Evolutionary conservation across 345 rosid genomes (phyloP), one percentile per base, ranked within the genome.

Genomic region (Cochlearia excelsa): DNA sequence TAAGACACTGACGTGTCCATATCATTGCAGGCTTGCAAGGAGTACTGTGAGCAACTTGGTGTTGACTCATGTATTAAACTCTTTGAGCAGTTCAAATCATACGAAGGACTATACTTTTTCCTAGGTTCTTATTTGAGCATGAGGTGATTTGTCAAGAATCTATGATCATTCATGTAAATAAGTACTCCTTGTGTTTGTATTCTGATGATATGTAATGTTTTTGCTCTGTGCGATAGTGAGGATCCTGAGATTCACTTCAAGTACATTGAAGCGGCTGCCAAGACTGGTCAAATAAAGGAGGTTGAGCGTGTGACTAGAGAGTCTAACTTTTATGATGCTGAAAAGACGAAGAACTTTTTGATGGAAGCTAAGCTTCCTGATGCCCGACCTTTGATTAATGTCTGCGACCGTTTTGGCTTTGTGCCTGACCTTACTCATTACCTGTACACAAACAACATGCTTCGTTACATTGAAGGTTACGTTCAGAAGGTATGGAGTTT

Each of bases 331-430:
- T 94, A 90, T 74, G 99, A 94, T 63, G 79, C 99, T 46, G 96
- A 90, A 69, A 94, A 94, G 86, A 82, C 96, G 2, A 94, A 90
- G 78, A 94, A 90, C 82, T 94, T 94, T 66, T 72, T 94, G 73
- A 94, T 90, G 99, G 99, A 94, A 77, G 96, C 95, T 71, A 94
- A 94, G 76, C 97, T 94, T 79, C 97, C 99, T 33, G 99, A 94
- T 80, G 97, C 97, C 28, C 80, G 97, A 65, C 97, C 96, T 8
- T 72, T 92, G 77, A 92, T 92, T 53, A 92, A 92, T 82, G 99
- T 94, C 66, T 94, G 99, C 65, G 99, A 94, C 58, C 97, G 99
- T 8, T 94, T 90, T 70, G 97, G 97, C 58, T 94, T 78, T 73
- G 99, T 90, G 68, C 93, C 95, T 40, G 99, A 94, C 76, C 92